phyloP scores from a whole-genome alignment of 768 basidiomycete genomes.

The Artomyces pyxidatus region DNA sequence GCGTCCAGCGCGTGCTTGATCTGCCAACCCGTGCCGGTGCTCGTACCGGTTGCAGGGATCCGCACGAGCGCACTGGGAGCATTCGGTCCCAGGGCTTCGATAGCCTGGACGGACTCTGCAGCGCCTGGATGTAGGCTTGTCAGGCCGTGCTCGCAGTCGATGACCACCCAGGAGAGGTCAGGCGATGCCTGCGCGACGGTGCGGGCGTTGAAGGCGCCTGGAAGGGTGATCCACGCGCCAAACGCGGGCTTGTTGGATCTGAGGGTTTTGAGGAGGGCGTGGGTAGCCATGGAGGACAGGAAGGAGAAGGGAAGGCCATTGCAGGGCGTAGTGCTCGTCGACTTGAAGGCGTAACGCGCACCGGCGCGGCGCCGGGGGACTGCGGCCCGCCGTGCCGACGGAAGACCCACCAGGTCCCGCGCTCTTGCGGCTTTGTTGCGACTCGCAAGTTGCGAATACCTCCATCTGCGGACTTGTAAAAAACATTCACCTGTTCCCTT shows the following conservation, averaged over 20 bases:
- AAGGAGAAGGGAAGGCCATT: neutral
- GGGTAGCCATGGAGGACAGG: neutral
- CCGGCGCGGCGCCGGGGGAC: too few relatives aligned
- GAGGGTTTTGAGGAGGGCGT: slow-evolving; percentile 20
- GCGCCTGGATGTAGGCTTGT: slow-evolving; percentile 47
- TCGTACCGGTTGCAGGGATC: slow-evolving; percentile 55
- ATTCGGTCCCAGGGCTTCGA: slow-evolving; percentile 34
- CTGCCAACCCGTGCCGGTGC: slow-evolving; percentile 51
- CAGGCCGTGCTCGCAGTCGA: slow-evolving; percentile 67
- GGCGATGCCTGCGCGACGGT: slow-evolving; percentile 43
- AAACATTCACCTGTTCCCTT: too few relatives aligned
- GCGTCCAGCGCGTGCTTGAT: slow-evolving; percentile 66
- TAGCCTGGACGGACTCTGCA: slow-evolving; percentile 46
- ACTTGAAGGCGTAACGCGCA: too few relatives aligned
- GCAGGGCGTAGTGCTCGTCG: too few relatives aligned
- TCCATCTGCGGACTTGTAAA: too few relatives aligned
- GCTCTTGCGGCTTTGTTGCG: too few relatives aligned
- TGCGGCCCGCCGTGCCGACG: too few relatives aligned
- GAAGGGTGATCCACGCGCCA: slow-evolving; percentile 58
- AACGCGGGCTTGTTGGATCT: slow-evolving; percentile 52
- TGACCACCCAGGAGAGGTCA: slow-evolving; percentile 52
- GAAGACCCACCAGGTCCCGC: too few relatives aligned
- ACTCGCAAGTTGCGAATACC: too few relatives aligned
- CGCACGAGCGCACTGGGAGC: slow-evolving; percentile 51
- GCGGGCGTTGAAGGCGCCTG: slow-evolving; percentile 51